Evolutionary conservation across 345 rosid genomes (phyloP), one percentile per base, ranked within the genome.

Genomic region (Mercurialis annua): DNA sequence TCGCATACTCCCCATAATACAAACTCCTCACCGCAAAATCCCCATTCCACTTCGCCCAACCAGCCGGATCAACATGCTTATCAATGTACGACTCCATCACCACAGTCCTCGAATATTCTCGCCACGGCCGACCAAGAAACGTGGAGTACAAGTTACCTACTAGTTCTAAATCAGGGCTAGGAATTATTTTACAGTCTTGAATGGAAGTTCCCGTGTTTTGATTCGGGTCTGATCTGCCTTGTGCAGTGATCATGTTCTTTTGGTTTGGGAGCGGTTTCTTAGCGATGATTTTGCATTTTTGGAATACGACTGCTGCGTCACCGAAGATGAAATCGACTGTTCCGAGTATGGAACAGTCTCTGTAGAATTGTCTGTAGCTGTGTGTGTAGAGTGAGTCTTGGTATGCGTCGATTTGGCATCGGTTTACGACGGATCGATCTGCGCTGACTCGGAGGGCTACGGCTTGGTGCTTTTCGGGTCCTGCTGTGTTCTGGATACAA

Each of bases 381-480:
- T 71, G 74, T 26, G 69, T 36, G 14, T 64, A 71, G 11, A 64
- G 69, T 24, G 69, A 42, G 38, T 71, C 69, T 34, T 71, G 74
- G 48, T 54, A 71, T 30, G 74, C 69, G 33, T 71, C 74, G 3
- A 71, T 63, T 27, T 29, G 46, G 36, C 69, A 71, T 21, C 69
- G 69, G 38, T 71, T 71, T 15, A 71, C 56, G 3, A 71, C 69
- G 24, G 64, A 10, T 52, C 64, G 74, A 7, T 71, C 69, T 3
- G 69, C 74, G 9, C 69, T 42, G 15, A 71, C 68, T 16, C 69
- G 48, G 8, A 57, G 65, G 23, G 69, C 75, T 4, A 49, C 69
- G 9, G 69, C 75, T 57, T 71, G 75, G 43, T 64, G 64, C 57
- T 71, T 71, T n/a, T 71, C 24, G 33, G 64, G 75, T n/a, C 74